phyloP scores from a whole-genome alignment of 441 rosid species.

The Mallotus repandus region DNA sequence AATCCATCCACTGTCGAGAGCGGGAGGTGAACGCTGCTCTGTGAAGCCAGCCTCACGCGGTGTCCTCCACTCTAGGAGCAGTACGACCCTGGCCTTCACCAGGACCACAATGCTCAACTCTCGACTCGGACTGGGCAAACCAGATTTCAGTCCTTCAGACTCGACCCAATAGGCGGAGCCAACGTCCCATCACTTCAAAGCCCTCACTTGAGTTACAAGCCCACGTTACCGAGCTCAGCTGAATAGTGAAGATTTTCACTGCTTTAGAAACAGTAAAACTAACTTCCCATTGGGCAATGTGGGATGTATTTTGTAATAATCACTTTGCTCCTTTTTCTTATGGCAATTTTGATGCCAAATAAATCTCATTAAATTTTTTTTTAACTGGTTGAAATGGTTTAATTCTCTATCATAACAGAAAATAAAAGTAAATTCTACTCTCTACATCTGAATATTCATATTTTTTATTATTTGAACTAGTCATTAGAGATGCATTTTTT shows the following conservation, averaged over 20 bases:
- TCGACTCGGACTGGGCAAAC: constrained; percentile 31
- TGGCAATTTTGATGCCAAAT: too few relatives aligned
- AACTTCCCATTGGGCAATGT: too few relatives aligned
- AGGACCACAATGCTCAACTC: constrained; percentile 23
- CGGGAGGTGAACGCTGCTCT: constrained; percentile 44
- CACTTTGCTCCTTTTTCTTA: too few relatives aligned
- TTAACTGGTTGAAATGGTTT: too few relatives aligned
- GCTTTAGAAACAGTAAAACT: too few relatives aligned
- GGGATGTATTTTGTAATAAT: too few relatives aligned
- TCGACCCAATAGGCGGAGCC: constrained; percentile 1
- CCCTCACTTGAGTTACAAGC: constrained; percentile 32
- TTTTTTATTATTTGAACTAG: too few relatives aligned
- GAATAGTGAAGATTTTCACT: background rate
- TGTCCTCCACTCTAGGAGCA: constrained; percentile 35
- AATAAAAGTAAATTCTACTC: too few relatives aligned
- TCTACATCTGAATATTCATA: too few relatives aligned
- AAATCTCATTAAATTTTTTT: too few relatives aligned
- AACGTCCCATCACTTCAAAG: constrained; percentile 22
- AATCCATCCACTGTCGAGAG: constrained; percentile 30
- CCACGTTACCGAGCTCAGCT: constrained; percentile 20
- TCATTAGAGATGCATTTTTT: too few relatives aligned
- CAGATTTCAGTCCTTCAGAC: background rate
- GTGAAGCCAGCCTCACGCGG: constrained; percentile 51
- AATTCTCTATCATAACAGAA: too few relatives aligned
- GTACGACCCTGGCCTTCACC: constrained; percentile 18